Evolutionary conservation across 208 protist genomes (phyloP), one percentile per base, ranked within the genome.

Genomic region (Crithidia thermophila): DNA sequence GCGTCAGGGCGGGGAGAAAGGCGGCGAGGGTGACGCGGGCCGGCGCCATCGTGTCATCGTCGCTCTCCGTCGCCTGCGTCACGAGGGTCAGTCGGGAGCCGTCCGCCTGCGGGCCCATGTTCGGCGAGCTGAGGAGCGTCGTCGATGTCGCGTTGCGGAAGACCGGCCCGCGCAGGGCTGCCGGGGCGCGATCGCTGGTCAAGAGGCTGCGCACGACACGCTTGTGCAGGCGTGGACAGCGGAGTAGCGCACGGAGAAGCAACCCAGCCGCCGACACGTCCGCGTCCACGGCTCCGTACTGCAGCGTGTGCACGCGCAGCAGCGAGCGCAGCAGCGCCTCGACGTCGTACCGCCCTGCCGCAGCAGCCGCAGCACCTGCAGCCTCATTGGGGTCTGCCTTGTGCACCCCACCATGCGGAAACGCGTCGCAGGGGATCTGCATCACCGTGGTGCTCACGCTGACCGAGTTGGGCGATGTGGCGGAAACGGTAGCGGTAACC

Each of bases 1-100:
- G 75, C 3, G 47, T 71, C 27, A 80, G 43, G 5, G 45, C 65
- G 6, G 68, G 68, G 21, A 75, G n/a, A 7, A 80, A 74, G 21
- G 27, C 30, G 2, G 59, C 56, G 4, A 80, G 28, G 18, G 53
- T 33, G 21, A 62, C 21, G 18, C 28, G 13, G 18, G 53, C 10
- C 27, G 16, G 33, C 2, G 28, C 18, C 9, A 28, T 28, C 51
- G 5, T 21, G 8, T 27, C 47, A 28, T 60, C 47, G 4, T 10
- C 40, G 30, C 39, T 36, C 1, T 14, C 33, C 20, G 20, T 23
- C 2, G 40, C 43, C 4, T 40, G 28, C 0, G 58, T 27, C 45
- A 11, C 31, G 11, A 52, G 20, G 21, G 43, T 40, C 3, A 34
- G 42, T 16, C 43, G 21, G 2, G 58, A 64, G 1, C n/a, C 45